These are phyloP conservation scores for Fallopia convolvulus DNA, from an alignment of 148 eudicot genomes.

Conservation along the genomic window DNA sequence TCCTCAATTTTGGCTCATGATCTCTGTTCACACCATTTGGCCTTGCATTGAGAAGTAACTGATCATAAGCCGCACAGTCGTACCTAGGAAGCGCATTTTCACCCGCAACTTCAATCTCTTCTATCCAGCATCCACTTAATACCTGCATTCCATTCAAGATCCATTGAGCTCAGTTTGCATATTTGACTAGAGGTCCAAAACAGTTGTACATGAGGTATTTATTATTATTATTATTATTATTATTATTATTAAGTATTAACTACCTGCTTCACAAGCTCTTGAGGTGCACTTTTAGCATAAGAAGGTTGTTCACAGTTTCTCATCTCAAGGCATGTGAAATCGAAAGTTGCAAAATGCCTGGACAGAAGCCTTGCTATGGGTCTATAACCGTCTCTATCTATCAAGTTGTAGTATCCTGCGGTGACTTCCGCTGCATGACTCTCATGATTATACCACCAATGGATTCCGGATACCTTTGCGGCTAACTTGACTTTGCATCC, in stretches of 20 bases:
- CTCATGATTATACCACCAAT: constrained; percentile 75
- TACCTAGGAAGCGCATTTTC: constrained; percentile 90
- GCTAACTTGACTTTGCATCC: constrained; percentile 70
- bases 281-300: constrained; percentile 55
- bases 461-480: constrained; percentile 75
- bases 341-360: constrained; percentile 52
- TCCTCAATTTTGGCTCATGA: constrained; percentile 47
- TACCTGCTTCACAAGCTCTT: constrained; percentile 84
- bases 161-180: too few species aligned
- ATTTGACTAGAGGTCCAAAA: too few species aligned
- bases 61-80: constrained; percentile 64
- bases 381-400: constrained; percentile 63
- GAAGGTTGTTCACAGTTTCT: constrained; percentile 57
- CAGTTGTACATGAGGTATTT: too few species aligned
- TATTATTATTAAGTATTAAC: not conserved
- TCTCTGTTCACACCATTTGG: constrained; percentile 69
- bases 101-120: constrained; percentile 59
- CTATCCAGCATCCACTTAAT: constrained; percentile 67
- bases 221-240: too few species aligned
- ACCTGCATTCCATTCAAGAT: constrained; percentile 30
- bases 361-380: constrained; percentile 79
- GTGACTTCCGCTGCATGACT: constrained; percentile 84
- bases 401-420: constrained; percentile 75
- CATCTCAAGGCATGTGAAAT: constrained; percentile 79
- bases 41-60: constrained; percentile 62